Conservation (phyloP, 495 filamentous ascomycete species). For the Tuber brumale region DNA sequence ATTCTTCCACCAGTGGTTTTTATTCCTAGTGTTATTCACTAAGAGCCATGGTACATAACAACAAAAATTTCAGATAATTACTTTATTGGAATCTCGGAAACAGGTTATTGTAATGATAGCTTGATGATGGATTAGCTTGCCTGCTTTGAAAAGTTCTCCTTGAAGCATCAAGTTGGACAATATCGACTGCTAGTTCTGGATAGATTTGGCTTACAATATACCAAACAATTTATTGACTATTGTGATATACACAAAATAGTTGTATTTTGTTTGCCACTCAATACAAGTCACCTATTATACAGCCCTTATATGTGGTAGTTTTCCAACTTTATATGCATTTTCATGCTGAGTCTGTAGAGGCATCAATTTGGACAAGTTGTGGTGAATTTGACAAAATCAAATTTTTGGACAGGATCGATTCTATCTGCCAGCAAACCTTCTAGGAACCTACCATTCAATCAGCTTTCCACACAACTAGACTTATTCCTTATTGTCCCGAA, state of each 20-base stretch:
- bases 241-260: too few species aligned
- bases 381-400: too few species aligned
- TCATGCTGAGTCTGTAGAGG: too few species aligned
- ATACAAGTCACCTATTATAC: slow-evolving; percentile 19
- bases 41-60: slow-evolving; percentile 9
- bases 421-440: not conserved
- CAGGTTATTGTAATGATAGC: slow-evolving; percentile 22
- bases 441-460: not conserved
- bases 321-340: too few species aligned
- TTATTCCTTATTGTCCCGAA: not conserved
- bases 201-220: not conserved
- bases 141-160: slow-evolving; percentile 3
- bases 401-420: too few species aligned
- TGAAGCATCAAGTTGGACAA: too few species aligned
- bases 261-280: slow-evolving; percentile 7
- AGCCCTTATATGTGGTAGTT: slow-evolving; percentile 19
- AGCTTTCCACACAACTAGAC: not conserved
- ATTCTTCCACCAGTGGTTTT: slow-evolving; percentile 20
- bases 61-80: not conserved
- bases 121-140: slow-evolving; percentile 2
- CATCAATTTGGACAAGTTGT: too few species aligned
- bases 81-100: slow-evolving; percentile 8
- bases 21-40: slow-evolving; percentile 2
- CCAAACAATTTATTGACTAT: too few species aligned
- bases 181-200: too few species aligned